Evolutionary conservation across 2,329 filamentous ascomycete species (phyloP).

Genomic region (Alternaria sp.): DNA sequence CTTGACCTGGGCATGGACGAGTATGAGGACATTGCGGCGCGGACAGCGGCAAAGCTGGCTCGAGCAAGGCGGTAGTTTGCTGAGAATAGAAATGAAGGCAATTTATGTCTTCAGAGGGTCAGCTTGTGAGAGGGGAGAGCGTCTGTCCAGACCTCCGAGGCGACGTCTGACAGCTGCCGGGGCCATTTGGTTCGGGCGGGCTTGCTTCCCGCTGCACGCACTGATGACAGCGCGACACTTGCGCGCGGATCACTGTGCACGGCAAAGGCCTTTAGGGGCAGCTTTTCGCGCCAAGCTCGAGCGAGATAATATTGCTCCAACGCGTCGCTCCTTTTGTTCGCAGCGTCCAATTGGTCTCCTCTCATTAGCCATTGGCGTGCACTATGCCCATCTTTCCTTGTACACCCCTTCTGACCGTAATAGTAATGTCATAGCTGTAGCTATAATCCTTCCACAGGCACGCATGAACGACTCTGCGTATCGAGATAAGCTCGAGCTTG

Average conservation of each 20-base stretch:
- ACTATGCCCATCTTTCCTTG: slow-evolving; percentile 17
- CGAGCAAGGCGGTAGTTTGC: background rate
- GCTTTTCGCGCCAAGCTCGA: slow-evolving; percentile 31
- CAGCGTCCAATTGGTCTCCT: slow-evolving; percentile 24
- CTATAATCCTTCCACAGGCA: slow-evolving; percentile 11
- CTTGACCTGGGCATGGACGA: slow-evolving; percentile 51
- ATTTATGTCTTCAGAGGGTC: background rate
- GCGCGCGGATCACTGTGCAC: slow-evolving; percentile 32
- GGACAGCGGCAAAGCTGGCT: slow-evolving; percentile 35
- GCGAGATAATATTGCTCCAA: slow-evolving; percentile 30
- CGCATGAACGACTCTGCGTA: slow-evolving; percentile 29
- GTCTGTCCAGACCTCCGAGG: background rate
- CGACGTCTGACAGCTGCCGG: slow-evolving; percentile 25
- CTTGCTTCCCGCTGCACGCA: slow-evolving; percentile 30
- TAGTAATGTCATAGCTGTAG: slow-evolving; percentile 42
- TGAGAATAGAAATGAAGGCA: background rate
- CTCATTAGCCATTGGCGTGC: slow-evolving; percentile 22
- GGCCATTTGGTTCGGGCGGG: slow-evolving; percentile 19
- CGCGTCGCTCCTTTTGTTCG: slow-evolving; percentile 40
- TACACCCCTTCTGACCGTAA: slow-evolving; percentile 18
- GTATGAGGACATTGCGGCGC: slow-evolving; percentile 49
- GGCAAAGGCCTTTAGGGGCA: slow-evolving; percentile 30
- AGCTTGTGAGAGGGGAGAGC: background rate
- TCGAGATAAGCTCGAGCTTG: slow-evolving; percentile 30
- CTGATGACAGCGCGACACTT: slow-evolving; percentile 22